Evolutionary conservation across 352 stramenopile genomes (phyloP).

Genomic region (Globisporangium splendens): DNA sequence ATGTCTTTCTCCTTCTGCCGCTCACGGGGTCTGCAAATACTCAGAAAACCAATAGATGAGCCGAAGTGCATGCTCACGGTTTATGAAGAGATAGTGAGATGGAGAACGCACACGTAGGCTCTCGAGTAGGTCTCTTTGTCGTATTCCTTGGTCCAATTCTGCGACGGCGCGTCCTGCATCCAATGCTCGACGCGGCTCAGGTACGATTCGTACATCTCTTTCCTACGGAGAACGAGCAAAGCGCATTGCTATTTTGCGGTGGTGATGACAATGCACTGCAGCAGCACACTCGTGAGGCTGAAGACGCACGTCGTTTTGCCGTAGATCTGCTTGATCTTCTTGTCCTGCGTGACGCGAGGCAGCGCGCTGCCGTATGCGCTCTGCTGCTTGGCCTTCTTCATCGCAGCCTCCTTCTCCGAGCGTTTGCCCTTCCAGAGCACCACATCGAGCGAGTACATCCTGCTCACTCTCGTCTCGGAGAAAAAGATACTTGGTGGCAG

Average conservation of each 20-base stretch:
- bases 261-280: not conserved
- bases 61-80: not conserved
- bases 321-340: constrained; percentile 44
- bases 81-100: not conserved
- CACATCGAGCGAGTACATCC: constrained; percentile 63
- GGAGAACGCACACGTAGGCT: constrained; percentile 40
- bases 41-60: not conserved
- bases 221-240: constrained; percentile 18
- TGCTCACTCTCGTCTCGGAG: not conserved
- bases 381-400: constrained; percentile 24
- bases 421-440: constrained; percentile 38
- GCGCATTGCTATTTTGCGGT: not conserved
- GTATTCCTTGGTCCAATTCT: constrained; percentile 56
- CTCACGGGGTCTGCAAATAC: constrained; percentile 31
- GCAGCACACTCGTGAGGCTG: not conserved
- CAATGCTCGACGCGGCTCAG: constrained; percentile 51
- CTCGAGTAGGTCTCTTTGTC: constrained; percentile 45
- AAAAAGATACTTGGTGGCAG: not conserved
- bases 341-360: constrained; percentile 28
- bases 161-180: constrained; percentile 32
- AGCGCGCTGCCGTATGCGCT: constrained; percentile 11
- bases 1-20: constrained; percentile 39
- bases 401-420: constrained; percentile 30
- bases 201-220: constrained; percentile 71
- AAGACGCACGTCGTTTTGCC: constrained; percentile 44